Percentiles rank a stretch among this genome's conserved stretches.
Conservation (phyloP, 2,329 filamentous ascomycete genomes). For the Lasiodiplodia theobromae region DNA sequence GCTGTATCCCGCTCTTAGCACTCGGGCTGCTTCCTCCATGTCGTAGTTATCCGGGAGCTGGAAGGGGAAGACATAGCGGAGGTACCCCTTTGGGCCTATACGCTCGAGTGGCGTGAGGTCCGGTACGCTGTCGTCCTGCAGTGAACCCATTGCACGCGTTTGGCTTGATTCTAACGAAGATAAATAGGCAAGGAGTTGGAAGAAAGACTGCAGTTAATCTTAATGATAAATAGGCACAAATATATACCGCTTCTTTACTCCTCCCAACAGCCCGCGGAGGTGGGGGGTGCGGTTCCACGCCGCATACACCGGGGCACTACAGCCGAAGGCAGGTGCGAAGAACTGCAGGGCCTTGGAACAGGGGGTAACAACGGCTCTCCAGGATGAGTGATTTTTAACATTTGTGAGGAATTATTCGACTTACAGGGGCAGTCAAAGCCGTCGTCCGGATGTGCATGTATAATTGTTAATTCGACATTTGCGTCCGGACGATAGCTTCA, state of each 20-base stretch:
- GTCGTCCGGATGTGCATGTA: no score
- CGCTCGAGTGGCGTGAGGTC: not conserved
- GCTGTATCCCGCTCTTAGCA: not conserved
- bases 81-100: conserved; percentile 10
- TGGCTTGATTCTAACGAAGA: not conserved
- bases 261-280: not conserved
- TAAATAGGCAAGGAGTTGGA: not conserved
- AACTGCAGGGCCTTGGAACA: no score
- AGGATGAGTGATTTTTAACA: no score
- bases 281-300: not conserved
- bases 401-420: no score
- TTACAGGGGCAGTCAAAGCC: no score
- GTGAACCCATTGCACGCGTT: not conserved
- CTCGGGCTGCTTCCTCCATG: not conserved
- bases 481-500: no score
- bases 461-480: no score
- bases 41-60: conserved; percentile 8
- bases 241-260: not conserved
- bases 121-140: not conserved
- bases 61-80: conserved; percentile 16
- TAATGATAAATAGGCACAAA: not conserved
- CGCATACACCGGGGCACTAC: not conserved
- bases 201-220: not conserved
- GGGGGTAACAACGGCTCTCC: no score
- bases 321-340: no score